These are phyloP conservation scores for Penicillium canariense DNA, from an alignment of 495 filamentous ascomycete species.

Conservation along the genomic window DNA sequence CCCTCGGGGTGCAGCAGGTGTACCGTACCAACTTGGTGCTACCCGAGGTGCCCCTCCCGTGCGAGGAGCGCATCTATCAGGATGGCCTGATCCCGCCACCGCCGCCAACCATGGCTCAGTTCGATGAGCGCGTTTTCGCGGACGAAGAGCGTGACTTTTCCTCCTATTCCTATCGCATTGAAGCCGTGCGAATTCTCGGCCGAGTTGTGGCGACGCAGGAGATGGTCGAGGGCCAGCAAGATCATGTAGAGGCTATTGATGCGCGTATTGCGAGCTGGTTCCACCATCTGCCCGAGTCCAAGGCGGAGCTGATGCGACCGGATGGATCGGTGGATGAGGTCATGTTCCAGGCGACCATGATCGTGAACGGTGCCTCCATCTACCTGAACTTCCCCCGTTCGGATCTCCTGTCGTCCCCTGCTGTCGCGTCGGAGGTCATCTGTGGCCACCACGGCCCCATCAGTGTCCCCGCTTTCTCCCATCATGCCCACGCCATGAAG, in stretches of 20 bases:
- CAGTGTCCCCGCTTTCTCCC: conserved; percentile 51
- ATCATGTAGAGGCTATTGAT: conserved; percentile 60
- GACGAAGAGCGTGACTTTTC: conserved; percentile 49
- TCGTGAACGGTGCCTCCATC: conserved; percentile 59
- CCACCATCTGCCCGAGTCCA: conserved; percentile 74
- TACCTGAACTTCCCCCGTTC: conserved; percentile 51
- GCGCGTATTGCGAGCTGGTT: conserved; percentile 77
- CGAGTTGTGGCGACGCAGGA: conserved; percentile 58
- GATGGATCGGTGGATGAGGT: conserved; percentile 76
- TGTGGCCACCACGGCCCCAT: conserved; percentile 45
- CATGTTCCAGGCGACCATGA: conserved; percentile 89
- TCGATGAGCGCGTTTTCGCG: conserved; percentile 45
- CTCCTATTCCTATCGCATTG: conserved; percentile 49
- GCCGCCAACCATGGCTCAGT: conserved; percentile 41
- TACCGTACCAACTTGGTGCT: conserved; percentile 38
- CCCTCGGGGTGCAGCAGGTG: conserved; percentile 37
- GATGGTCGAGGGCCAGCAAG: conserved; percentile 41
- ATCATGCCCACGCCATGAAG: conserved; percentile 72
- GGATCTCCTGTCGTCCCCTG: conserved; percentile 47
- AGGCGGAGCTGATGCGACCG: conserved; percentile 65
- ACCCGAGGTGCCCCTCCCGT: conserved; percentile 41
- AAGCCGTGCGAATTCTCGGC: conserved; percentile 70
- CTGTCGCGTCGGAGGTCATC: conserved; percentile 47
- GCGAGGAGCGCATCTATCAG: conserved; percentile 49
- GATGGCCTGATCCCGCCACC: conserved; percentile 39